phyloP scores from a whole-genome alignment of 2,329 filamentous ascomycete species.

The Cladosporium oxysporum region DNA sequence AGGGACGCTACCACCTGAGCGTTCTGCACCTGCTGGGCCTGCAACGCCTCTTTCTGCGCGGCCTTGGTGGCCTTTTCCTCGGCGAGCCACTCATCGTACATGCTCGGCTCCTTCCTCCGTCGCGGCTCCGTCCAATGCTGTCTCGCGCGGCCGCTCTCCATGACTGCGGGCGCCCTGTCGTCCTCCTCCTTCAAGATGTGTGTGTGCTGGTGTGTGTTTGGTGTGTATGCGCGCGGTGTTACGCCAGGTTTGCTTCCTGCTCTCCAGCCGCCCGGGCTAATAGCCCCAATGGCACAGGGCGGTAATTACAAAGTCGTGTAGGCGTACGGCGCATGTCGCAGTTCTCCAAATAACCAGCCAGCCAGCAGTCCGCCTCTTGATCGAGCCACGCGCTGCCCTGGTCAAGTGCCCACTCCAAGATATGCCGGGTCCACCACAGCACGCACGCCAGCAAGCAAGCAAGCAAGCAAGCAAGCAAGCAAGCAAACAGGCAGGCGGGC shows the following conservation, averaged over 20 bases:
- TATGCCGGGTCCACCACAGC: neutral
- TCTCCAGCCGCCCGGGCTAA: conserved; percentile 17
- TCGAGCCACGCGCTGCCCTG: neutral
- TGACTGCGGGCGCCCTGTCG: neutral
- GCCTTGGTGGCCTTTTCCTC: conserved; percentile 26
- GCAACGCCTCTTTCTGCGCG: conserved; percentile 11
- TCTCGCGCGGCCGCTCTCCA: conserved; percentile 17
- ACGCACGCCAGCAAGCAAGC: conserved; percentile 1
- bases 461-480: conserved; percentile 7
- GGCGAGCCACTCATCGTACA: conserved; percentile 37
- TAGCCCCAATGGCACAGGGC: conserved; percentile 18
- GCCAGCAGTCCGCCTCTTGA: conserved; percentile 9
- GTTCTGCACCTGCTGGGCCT: conserved; percentile 9
- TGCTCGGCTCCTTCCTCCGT: conserved; percentile 33
- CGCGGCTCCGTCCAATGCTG: conserved; percentile 24
- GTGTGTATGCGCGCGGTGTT: neutral
- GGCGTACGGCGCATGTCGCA: conserved; percentile 15
- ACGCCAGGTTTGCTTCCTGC: neutral
- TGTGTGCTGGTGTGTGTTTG: neutral
- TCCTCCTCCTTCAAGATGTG: conserved; percentile 4
- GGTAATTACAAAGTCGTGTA: conserved; percentile 1
- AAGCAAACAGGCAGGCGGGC: conserved; percentile 5
- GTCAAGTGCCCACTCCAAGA: neutral
- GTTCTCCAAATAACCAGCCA: neutral
- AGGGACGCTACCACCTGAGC: conserved; percentile 16